Base-by-base conservation (phyloP, 495 filamentous ascomycete species). In the Aspergillus kassunensis region DNA sequence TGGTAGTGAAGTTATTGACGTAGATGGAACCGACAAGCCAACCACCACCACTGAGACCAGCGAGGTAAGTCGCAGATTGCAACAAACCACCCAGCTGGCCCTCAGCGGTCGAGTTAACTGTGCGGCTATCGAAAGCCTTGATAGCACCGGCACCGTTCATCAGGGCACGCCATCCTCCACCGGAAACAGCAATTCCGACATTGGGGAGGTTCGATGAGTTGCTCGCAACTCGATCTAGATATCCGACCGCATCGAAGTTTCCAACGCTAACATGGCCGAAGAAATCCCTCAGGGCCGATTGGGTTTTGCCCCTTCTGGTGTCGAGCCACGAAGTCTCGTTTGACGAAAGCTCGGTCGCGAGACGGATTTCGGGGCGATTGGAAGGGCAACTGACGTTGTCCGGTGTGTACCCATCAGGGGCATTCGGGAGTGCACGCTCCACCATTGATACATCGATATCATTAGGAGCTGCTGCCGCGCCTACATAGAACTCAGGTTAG, bases 1-100 rank as follows among this genome's bases (percentile, higher is more conserved):
- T 78, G 7, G 80, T 83, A 36, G 83, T 85, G 71, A 90, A 96
- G 67, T 96, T 96, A 72, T 96, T 96, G 56, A 84, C 71, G 57
- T 81, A 91, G n/a, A 96, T 76, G 37, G 84, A 89, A 9, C 87
- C 87, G n/a, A 95, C 80, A n/a, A 96, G 72, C 91, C 91, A 96
- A 10, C 83, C 80, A 36, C 91, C 91, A 19, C 91, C 91, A 5
- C 86, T 91, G n/a, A 96, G 73, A 11, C 89, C 91, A 12, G 88
- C 73, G 13, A 96, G 56, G 61, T 96, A 96, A 0, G 89, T 95
- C 6, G 85, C 68, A 2, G 84, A 73, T 73, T 96, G 91, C 49
- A 96, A 72, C 47, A 96, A 69, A 10, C 90, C 90, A 30, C 91
- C 90, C 15, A 96, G 76, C 33, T 87, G 84, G 0, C 90, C 90